Base-by-base conservation (phyloP, 805 yeast species). In the Barnettozyma pratensis region DNA sequence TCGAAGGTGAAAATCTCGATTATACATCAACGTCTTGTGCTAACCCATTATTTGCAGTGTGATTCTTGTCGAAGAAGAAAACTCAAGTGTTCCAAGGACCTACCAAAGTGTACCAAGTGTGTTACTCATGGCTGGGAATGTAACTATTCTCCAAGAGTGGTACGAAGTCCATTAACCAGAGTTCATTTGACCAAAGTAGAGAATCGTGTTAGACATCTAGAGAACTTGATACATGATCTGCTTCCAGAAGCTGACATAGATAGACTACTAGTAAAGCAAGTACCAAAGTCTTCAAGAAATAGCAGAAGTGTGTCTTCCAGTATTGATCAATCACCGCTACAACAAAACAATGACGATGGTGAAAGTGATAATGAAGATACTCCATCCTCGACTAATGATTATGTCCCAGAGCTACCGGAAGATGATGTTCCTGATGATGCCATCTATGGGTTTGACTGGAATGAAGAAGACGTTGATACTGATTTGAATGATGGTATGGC, bases 21-120 rank as follows among this genome's bases (percentile, higher is more conserved):
- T 8, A 31, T n/a, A 25, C 34, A 47, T 53, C 45, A 49, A 51
- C 47, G 37, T 29, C 10, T 26, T 7, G 19, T 19, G 19, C 19
- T 19, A 19, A 19, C 19, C 19, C 49, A 56, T 4, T 39, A 19
- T 4, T 26, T 26, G 19, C 29, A 49, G 75, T 88, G 96, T 65
- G 96, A 88, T 64, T 81, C 91, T 4, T 88, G 96, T 62, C 77
- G 96, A 36, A 78, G 81, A 55, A 73, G 94, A 47, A 88, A 88
- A 66, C 73, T 87, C 51, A 83, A 82, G 61, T 88, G 96, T 62
- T 81, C 95, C 31, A 88, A 87, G 59, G 87, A 83, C 51, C 73
- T 67, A 29, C 96, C 96, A 3, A 77, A 76, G 53, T 88, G 96
- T 60, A 70, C 82, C 41, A 87, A 87, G 59, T 88, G 96, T 68